Conservation (phyloP, 2,329 filamentous ascomycete species). For the Botrytis tulipae region DNA sequence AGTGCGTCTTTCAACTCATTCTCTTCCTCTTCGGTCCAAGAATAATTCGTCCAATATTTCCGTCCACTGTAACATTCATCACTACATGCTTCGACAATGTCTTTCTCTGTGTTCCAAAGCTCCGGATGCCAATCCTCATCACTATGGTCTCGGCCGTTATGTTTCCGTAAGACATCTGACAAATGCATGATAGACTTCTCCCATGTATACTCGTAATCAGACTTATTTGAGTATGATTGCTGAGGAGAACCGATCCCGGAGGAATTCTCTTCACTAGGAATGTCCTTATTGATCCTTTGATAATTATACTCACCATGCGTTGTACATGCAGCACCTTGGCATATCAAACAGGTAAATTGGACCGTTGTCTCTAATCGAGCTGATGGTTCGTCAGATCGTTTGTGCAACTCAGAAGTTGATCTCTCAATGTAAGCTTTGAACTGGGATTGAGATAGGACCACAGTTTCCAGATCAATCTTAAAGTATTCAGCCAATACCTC, state of each 20-base stretch:
- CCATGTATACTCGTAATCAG: conserved; percentile 26
- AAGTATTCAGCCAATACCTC: conserved; percentile 28
- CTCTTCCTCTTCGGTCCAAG: conserved; percentile 11
- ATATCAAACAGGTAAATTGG: conserved; percentile 34
- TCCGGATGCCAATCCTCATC: conserved; percentile 3
- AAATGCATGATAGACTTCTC: conserved; percentile 25
- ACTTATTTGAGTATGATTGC: conserved; percentile 2
- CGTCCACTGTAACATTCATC: not conserved
- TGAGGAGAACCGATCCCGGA: not conserved
- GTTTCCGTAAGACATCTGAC: conserved; percentile 29
- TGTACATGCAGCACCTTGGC: conserved; percentile 35
- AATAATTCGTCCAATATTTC: not conserved
- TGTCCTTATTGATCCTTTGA: conserved; percentile 17
- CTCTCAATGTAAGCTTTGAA: conserved; percentile 32
- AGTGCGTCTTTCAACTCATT: conserved; percentile 22
- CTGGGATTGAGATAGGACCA: conserved; percentile 27
- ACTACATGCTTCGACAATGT: not conserved
- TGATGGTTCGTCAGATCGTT: not conserved
- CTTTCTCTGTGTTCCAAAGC: conserved; percentile 6
- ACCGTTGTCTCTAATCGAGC: conserved; percentile 30
- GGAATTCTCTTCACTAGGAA: conserved; percentile 22
- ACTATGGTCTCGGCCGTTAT: conserved; percentile 21
- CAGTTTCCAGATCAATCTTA: conserved; percentile 23
- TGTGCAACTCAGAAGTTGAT: conserved; percentile 7
- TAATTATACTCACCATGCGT: conserved; percentile 35